These are phyloP conservation scores for Cladorrhinum samala DNA, from an alignment of 495 filamentous ascomycete genomes.

Conservation along the genomic window DNA sequence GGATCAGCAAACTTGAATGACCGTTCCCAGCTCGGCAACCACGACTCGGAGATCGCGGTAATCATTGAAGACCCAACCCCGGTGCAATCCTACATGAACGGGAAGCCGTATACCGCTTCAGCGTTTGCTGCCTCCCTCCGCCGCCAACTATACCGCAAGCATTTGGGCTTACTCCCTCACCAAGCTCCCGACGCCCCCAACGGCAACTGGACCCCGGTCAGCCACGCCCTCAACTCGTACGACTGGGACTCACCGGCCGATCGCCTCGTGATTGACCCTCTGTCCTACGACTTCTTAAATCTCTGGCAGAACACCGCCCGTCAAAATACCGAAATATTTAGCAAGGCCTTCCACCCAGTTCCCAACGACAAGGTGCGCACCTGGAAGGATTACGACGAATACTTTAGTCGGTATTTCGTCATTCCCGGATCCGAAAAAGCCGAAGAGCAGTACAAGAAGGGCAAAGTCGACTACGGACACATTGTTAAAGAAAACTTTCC, in stretches of 20 bases:
- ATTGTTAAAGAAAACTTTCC: conserved; percentile 77
- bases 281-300: conserved; percentile 57
- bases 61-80: conserved; percentile 56
- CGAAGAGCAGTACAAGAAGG: conserved; percentile 26
- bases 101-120: conserved; percentile 60
- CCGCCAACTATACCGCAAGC: conserved; percentile 82
- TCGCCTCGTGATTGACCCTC: conserved; percentile 65
- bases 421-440: conserved; percentile 43
- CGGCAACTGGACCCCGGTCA: conserved; percentile 71
- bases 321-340: conserved; percentile 81
- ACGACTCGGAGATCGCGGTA: conserved; percentile 55
- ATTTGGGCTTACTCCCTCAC: conserved; percentile 73
- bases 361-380: conserved; percentile 73
- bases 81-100: conserved; percentile 65
- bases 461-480: conserved; percentile 68
- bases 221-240: conserved; percentile 58
- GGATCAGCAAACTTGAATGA: conserved; percentile 95
- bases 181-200: conserved; percentile 58
- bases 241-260: conserved; percentile 78
- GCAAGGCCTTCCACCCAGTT: conserved; percentile 78
- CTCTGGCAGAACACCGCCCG: conserved; percentile 70
- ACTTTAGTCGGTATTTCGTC: conserved; percentile 63
- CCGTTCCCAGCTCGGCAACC: conserved; percentile 80
- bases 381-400: conserved; percentile 82
- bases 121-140: conserved; percentile 81